A percentile compares a stretch with the other conserved stretches of the same genome.
Evolutionary conservation across 805 yeast genomes (phyloP).

Genomic region (Yamadazyma philogaea): DNA sequence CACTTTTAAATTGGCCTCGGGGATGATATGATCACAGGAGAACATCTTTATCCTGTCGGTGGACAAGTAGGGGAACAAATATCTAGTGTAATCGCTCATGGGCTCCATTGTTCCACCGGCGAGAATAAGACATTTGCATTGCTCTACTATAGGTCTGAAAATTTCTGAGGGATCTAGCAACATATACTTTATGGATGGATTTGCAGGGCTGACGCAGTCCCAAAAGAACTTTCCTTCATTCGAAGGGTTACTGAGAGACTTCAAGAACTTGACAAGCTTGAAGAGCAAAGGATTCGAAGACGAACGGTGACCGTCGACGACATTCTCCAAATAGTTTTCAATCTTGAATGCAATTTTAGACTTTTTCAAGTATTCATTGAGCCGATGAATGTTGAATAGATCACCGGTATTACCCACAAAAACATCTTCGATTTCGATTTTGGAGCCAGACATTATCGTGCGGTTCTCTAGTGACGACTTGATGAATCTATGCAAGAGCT

Average conservation of each 20-base stretch:
- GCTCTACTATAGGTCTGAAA: slow-evolving; percentile 62
- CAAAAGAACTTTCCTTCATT: slow-evolving; percentile 77
- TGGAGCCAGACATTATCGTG: slow-evolving; percentile 49
- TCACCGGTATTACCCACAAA: slow-evolving; percentile 64
- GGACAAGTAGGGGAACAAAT: slow-evolving; percentile 56
- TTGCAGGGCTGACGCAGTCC: slow-evolving; percentile 34
- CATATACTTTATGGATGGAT: slow-evolving; percentile 56
- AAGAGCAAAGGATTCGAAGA: slow-evolving; percentile 56
- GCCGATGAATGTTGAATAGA: slow-evolving; percentile 61
- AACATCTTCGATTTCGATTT: slow-evolving; percentile 49
- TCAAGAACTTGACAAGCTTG: slow-evolving; percentile 61
- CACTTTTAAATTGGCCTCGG: slow-evolving; percentile 62
- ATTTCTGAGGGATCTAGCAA: slow-evolving; percentile 74
- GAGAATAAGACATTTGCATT: slow-evolving; percentile 65
- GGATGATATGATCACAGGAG: slow-evolving; percentile 83
- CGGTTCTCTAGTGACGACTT: slow-evolving; percentile 21
- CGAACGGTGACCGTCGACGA: slow-evolving; percentile 12
- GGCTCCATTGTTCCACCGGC: slow-evolving; percentile 99
- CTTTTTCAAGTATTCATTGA: slow-evolving; percentile 59
- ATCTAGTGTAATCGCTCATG: slow-evolving; percentile 61
- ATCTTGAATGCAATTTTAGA: slow-evolving; percentile 83
- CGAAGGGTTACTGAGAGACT: slow-evolving; percentile 67
- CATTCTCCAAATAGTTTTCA: slow-evolving; percentile 56
- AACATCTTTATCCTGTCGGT: slow-evolving; percentile 46
- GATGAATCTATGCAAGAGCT: slow-evolving; percentile 50